phyloP scores from a whole-genome alignment of 805 yeast species.

The Yueomyces sinensis region DNA sequence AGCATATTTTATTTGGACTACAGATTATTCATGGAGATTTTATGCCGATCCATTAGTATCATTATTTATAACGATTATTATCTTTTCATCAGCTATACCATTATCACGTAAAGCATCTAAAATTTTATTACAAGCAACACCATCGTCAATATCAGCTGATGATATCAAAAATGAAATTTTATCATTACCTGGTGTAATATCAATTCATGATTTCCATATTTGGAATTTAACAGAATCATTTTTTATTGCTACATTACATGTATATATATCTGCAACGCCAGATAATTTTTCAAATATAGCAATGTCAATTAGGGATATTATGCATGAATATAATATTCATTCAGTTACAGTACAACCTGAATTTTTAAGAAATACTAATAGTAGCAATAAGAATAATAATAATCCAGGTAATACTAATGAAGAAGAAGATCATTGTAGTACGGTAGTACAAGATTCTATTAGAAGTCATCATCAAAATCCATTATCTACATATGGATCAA shows the following conservation, averaged over 20 bases:
- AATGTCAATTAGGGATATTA: conserved; percentile 56
- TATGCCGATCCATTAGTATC: conserved; percentile 83
- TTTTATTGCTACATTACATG: conserved; percentile 80
- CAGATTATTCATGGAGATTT: conserved; percentile 77
- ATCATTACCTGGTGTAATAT: conserved; percentile 56
- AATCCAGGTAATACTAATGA: conserved; percentile 19
- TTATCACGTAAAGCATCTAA: conserved; percentile 76
- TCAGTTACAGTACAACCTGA: conserved; percentile 96
- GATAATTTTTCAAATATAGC: conserved; percentile 60
- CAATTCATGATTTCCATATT: conserved; percentile 90
- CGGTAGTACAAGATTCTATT: conserved; percentile 3
- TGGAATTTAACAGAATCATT: conserved; percentile 90
- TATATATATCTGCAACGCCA: conserved; percentile 56
- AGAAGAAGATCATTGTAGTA: conserved; percentile 23
- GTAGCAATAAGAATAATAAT: no score
- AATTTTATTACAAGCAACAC: conserved; percentile 86
- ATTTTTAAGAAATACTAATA: conserved; percentile 28
- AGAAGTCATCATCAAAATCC: conserved; percentile 11
- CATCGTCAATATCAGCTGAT: conserved; percentile 67
- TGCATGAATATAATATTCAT: conserved; percentile 78
- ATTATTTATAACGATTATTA: conserved; percentile 71
- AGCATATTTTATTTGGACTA: conserved; percentile 88
- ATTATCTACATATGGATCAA: no score
- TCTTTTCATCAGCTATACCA: conserved; percentile 85
- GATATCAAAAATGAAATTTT: conserved; percentile 57